Percentiles rank a stretch among this genome's conserved stretches.
phyloP scores from a whole-genome alignment of 805 yeast genomes.

The Ogataea thermomethanolica region DNA sequence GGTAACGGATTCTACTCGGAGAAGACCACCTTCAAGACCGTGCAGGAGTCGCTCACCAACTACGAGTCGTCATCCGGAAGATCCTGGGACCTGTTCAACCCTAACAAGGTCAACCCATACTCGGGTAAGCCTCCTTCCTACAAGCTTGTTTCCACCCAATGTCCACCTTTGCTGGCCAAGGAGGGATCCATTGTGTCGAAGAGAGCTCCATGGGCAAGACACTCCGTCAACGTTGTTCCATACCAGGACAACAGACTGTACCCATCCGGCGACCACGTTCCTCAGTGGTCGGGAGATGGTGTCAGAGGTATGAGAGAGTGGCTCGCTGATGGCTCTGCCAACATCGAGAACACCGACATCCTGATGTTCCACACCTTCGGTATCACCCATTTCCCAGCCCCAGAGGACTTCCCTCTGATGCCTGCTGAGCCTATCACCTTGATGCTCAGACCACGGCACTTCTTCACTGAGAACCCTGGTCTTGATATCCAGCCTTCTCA shows the following conservation, averaged over 20 bases:
- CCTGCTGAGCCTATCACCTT: slow-evolving; percentile 80
- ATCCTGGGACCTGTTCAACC: slow-evolving; percentile 78
- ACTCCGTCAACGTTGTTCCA: slow-evolving; percentile 65
- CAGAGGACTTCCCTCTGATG: slow-evolving; percentile 88
- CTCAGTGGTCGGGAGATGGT: slow-evolving; percentile 73
- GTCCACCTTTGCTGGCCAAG: slow-evolving; percentile 70
- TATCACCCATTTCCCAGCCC: slow-evolving; percentile 82
- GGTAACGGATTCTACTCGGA: slow-evolving; percentile 74
- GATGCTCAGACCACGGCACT: slow-evolving; percentile 73
- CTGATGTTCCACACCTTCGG: slow-evolving; percentile 81
- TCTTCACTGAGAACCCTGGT: slow-evolving; percentile 74
- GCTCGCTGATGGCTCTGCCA: slow-evolving; percentile 59
- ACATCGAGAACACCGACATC: slow-evolving; percentile 64
- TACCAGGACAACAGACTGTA: slow-evolving; percentile 69
- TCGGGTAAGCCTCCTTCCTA: slow-evolving; percentile 75
- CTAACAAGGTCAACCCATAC: slow-evolving; percentile 59
- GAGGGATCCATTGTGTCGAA: slow-evolving; percentile 71
- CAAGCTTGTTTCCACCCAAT: slow-evolving; percentile 71
- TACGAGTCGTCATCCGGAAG: slow-evolving; percentile 61
- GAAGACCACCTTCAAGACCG: slow-evolving; percentile 64
- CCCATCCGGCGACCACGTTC: slow-evolving; percentile 78
- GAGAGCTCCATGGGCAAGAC: slow-evolving; percentile 80
- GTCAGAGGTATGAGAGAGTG: slow-evolving; percentile 62
- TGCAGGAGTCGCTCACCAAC: slow-evolving; percentile 60
- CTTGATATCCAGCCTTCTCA: slow-evolving; percentile 70